Evolutionary conservation across 768 basidiomycete genomes (phyloP), one percentile per base, ranked within the genome.

Genomic region (Tulasnella sp.): DNA sequence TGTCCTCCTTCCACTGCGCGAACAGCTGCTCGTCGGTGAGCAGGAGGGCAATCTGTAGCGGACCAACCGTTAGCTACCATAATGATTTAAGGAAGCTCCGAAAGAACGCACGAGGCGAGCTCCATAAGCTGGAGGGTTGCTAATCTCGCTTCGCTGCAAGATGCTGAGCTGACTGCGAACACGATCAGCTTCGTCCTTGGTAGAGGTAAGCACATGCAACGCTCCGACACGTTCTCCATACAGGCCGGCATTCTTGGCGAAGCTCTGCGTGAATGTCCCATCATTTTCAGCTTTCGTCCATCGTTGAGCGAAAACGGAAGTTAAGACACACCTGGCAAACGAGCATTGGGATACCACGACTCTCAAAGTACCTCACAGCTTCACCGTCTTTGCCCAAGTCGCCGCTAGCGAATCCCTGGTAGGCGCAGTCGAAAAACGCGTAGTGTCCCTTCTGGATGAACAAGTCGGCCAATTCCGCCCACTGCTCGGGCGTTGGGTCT

Each of bases 361-460:
- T 86, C 70, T 91, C 92, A 86, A 99, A 99, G 85, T 93, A 88
- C 81, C 95, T 83, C 81, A 98, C 93, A 18, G 96, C 94, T 88
- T 91, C 92, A 7, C 95, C 96, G 83, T 99, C 98, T 81, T 90
- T 89, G 83, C 96, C 92, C 82, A 98, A 86, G 83, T 95, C 91
- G 0, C 96, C 96, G 81, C 93, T 95, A 23, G 96, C 96, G 84
- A 98, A 99, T 23, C 96, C 96, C 85, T 98, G 96, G 85, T 99
- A 99, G 3, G 96, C 96, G 83, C 92, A 93, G 85, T 99, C 96
- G 83, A 98, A 95, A 86, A 97, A 96, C 42, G 92, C 91, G 82
- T 90, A 97, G 83, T 96, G 96, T 18, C 88, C 87, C 85, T 91
- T 92, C 70, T 86, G 84, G 40, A 92, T 83, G 83, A 98, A 89